phyloP scores from a whole-genome alignment of 2,329 filamentous ascomycete genomes.

The Waltergamsia citrina region DNA sequence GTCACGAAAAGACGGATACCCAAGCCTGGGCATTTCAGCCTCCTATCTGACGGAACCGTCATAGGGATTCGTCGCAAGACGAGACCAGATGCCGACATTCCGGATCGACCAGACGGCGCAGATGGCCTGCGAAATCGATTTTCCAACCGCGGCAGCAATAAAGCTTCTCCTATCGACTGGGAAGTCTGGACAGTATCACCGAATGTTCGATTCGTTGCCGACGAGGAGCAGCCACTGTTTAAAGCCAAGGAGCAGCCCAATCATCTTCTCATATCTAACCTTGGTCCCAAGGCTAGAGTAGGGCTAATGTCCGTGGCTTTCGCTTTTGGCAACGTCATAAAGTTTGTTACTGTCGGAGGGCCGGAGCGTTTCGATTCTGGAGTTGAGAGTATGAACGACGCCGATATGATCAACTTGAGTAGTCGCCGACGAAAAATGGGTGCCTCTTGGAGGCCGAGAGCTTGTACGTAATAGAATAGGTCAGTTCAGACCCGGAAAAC shows the following conservation, averaged over 20 bases:
- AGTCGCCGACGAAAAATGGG: conserved; percentile 27
- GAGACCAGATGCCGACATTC: not conserved
- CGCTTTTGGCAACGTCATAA: conserved; percentile 63
- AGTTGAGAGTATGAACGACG: conserved; percentile 16
- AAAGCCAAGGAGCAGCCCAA: conserved; percentile 29
- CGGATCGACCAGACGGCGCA: not conserved
- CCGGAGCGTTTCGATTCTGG: conserved; percentile 51
- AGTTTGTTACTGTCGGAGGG: conserved; percentile 55
- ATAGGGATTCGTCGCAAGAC: conserved; percentile 49
- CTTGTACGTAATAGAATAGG: no score
- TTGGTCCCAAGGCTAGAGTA: conserved; percentile 55
- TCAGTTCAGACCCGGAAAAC: no score
- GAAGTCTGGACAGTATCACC: conserved; percentile 45
- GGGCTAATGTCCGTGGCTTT: conserved; percentile 59
- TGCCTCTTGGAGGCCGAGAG: conserved; percentile 2
- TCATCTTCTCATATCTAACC: conserved; percentile 53
- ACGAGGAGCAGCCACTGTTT: conserved; percentile 36
- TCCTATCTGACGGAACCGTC: conserved; percentile 48
- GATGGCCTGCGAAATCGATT: conserved; percentile 18
- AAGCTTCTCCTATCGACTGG: conserved; percentile 28
- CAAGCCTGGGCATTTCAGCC: conserved; percentile 58
- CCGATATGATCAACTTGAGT: conserved; percentile 19
- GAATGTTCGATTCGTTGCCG: conserved; percentile 29
- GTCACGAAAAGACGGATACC: conserved; percentile 42
- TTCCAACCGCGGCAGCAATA: conserved; percentile 8